Evolutionary conservation across 2,329 filamentous ascomycete species (phyloP), one percentile per base, ranked within the genome.

Genomic region (Coniochaeta pulveracea): DNA sequence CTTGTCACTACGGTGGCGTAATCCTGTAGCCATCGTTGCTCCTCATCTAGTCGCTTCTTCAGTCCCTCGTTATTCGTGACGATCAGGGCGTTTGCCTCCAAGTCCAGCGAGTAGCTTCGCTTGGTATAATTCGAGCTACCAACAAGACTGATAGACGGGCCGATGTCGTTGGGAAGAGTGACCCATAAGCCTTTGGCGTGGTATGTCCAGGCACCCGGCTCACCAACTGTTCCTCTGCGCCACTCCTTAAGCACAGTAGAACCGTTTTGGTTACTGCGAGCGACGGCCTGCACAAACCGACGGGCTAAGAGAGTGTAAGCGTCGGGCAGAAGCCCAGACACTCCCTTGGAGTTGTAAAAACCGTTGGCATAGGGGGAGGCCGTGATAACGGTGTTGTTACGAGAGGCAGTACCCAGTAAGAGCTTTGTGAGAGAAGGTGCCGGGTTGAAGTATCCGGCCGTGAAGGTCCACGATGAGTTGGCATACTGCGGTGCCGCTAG

Each of bases 361-460:
- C 91, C 91, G 55, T 98, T 98, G 1, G 91, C 91, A 57, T 85
- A 79, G 0, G 89, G 91, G 1, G 85, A 86, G 2, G 91, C 91
- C 0, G 91, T 95, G 35, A 98, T 80, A 15, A 98, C 83, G 0
- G 81, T 88, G 39, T 85, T 91, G 26, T 66, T 67, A 2, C 60
- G 57, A 0, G 79, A 81, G 1, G 76, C 71, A 1, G 85, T 86
- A 6, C 69, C 65, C 19, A 98, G 75, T 0, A 98, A 66, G 1
- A 94, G 71, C 24, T 78, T 72, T 3, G 84, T 88, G 14, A 96
- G 72, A 4, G 79, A 76, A 0, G 86, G 81, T 6, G 86, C 86
- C 36, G 93, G 93, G 61, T 98, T 98, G 63, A 98, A 98, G 61
- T 98, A 98, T 34, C 91, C 91, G 0, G 91, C 91, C 1, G 91